These are phyloP conservation scores for Arctostaphylos glauca DNA, from an alignment of 148 eudicot genomes.

Conservation along the genomic window DNA sequence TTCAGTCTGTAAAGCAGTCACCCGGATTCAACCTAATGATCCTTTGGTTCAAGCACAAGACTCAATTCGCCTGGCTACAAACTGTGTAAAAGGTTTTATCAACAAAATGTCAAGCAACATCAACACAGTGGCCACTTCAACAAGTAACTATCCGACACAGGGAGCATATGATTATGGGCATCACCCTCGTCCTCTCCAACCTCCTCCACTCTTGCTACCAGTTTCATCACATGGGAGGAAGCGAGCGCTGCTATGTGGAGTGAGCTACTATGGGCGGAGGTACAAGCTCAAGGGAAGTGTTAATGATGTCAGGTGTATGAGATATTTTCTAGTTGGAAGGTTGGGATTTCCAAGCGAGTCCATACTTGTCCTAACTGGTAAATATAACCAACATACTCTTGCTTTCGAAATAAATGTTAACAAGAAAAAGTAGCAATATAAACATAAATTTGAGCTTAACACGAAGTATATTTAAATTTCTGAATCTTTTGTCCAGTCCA, in stretches of 20 bases:
- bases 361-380: constrained; percentile 43
- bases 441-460: neutral
- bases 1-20: constrained; percentile 16
- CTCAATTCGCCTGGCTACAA: neutral
- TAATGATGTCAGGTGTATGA: constrained; percentile 34
- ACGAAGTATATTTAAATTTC: neutral
- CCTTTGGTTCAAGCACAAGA: constrained; percentile 5
- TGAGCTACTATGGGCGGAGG: constrained; percentile 36
- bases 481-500: neutral
- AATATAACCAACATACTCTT: neutral
- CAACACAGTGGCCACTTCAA: neutral
- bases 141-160: constrained; percentile 1
- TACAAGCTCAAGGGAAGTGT: constrained; percentile 38
- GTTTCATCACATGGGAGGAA: constrained; percentile 33
- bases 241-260: constrained; percentile 42
- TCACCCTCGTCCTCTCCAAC: neutral
- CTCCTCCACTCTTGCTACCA: constrained; percentile 15
- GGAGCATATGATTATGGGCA: constrained; percentile 12
- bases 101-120: constrained; percentile 2
- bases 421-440: neutral
- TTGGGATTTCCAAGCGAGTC: constrained; percentile 33
- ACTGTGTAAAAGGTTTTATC: neutral
- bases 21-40: constrained; percentile 14
- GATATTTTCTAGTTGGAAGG: constrained; percentile 23
- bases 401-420: neutral